phyloP scores from a whole-genome alignment of 768 basidiomycete species.

The Termitomyces titanicus region DNA sequence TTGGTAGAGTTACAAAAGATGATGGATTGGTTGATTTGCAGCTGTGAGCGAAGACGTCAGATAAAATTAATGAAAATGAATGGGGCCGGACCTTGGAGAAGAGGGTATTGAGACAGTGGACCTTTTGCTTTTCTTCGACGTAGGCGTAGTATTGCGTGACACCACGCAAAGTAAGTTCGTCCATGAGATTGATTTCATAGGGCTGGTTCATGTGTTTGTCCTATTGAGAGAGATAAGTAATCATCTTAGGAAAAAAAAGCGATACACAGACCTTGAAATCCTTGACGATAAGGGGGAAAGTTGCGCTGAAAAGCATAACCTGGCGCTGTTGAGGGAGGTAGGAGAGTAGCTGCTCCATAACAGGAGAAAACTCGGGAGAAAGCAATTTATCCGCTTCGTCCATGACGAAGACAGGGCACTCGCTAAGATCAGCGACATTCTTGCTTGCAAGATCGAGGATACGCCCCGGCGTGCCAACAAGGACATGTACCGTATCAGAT shows the following conservation, averaged over 20 bases:
- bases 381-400: slow-evolving; percentile 99
- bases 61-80: not conserved
- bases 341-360: slow-evolving; percentile 92
- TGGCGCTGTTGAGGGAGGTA: slow-evolving; percentile 85
- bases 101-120: slow-evolving; percentile 98
- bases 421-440: slow-evolving; percentile 87
- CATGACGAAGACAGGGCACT: slow-evolving; percentile 98
- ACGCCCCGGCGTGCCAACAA: slow-evolving; percentile 95
- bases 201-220: slow-evolving; percentile 96
- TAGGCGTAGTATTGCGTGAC: slow-evolving; percentile 99
- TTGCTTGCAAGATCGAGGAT: slow-evolving; percentile 95
- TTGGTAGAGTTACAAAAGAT: slow-evolving; percentile 99
- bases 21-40: slow-evolving; percentile 99
- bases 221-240: slow-evolving; percentile 24
- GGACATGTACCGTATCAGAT: slow-evolving; percentile 86
- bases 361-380: slow-evolving; percentile 95
- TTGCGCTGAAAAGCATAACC: slow-evolving; percentile 99
- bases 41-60: slow-evolving; percentile 39
- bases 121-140: slow-evolving; percentile 98
- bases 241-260: not conserved
- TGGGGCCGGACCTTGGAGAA: slow-evolving; percentile 81
- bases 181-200: slow-evolving; percentile 99
- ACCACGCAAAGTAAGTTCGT: slow-evolving; percentile 96
- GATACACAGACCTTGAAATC: slow-evolving; percentile 81
- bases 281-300: slow-evolving; percentile 98